Evolutionary conservation across 371 early-diverging fungal species (phyloP), one percentile per base, ranked within the genome.

Genomic region (Coemansia sp.): DNA sequence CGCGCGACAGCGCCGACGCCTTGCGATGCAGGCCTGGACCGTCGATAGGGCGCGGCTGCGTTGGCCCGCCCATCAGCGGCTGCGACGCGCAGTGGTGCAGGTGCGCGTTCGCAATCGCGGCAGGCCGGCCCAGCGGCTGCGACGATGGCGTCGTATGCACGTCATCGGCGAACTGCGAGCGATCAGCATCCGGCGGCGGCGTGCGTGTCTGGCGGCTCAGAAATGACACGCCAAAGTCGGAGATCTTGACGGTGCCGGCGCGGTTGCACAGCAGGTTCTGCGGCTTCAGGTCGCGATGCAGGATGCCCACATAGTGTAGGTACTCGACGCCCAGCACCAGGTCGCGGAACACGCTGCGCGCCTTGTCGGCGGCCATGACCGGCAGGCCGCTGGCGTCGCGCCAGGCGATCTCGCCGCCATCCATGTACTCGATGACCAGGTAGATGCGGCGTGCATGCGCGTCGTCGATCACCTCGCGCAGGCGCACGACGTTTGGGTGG

Each of bases 251-350:
- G 4, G 86, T 76, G 4, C 85, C 81, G 44, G 89, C 88, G 36
- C 80, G 84, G 1, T 87, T 87, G 7, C 83, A 48, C 29, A 97
- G 75, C 34, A 97, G 77, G 69, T 97, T 97, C 54, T 95, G 95
- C 0, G 98, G 98, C 77, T 97, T 97, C 69, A 97, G 92, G 64
- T 96, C 98, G 29, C 98, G 87, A 66, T 97, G 97, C 48, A 97
- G 88, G 47, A 97, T 92, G 18, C 96, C 95, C 58, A 89, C 92
- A 60, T 88, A 87, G 77, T 95, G 96, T 55, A 96, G 77, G 67
- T 95, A 96, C 77, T 95, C 92, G 36, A 98, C 80, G 38, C 98
- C 98, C 49, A 88, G 83, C 4, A 96, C 88, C 33, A 96, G 86
- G 66, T 94, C 94, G 31, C 93, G 87, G 66, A 98, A 92, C 16